Evolutionary conservation across 2,329 filamentous ascomycete genomes (phyloP), one percentile per base, ranked within the genome.

Genomic region (Boeremia exigua): DNA sequence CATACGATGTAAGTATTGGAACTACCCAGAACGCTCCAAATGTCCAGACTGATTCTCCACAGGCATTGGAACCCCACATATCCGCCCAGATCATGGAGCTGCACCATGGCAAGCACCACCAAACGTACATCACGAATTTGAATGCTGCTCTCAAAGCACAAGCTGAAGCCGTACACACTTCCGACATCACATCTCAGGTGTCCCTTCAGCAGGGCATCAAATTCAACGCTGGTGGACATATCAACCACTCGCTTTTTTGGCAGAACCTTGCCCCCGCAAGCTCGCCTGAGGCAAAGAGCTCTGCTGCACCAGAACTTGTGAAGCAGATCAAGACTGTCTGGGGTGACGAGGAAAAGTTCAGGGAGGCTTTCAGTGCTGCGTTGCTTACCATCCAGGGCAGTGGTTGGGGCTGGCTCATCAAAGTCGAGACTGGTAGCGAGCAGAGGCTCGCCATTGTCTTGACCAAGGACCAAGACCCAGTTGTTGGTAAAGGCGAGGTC

Each of bases 191-290:
- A 4, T 78, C 81, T 4, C 87, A 91, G 64, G 84, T 92, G 52
- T 78, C 84, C 15, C 82, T 91, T n/a, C 87, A 89, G 66, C 79
- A 82, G 15, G 84, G 84, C 59, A 87, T 96, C 79, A 90, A 89
- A 69, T 96, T 96, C 84, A 91, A 96, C 75, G 92, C 89, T 44
- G 93, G 93, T 38, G 93, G 93, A 6, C 92, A 96, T 81, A 88
- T 96, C 78, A 97, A 97, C 80, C 93, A 96, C 81, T 88, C 86
- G 0, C 86, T 96, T 32, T 96, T 96, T 82, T 97, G 92, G 92
- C 87, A 90, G 78, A 93, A 92, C 75, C 83, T 96, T 15, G 77
- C 85, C 0, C 89, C 90, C 0, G 77, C 86, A 0, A 80, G 78
- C 15, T 86, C 83, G 2, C 61, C 81, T 0, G 84, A 87, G 7